A percentile compares a stretch with the other conserved stretches of the same genome.
Evolutionary conservation across 1,284 basidiomycete species (phyloP).

Genomic region (Pterula multifida): DNA sequence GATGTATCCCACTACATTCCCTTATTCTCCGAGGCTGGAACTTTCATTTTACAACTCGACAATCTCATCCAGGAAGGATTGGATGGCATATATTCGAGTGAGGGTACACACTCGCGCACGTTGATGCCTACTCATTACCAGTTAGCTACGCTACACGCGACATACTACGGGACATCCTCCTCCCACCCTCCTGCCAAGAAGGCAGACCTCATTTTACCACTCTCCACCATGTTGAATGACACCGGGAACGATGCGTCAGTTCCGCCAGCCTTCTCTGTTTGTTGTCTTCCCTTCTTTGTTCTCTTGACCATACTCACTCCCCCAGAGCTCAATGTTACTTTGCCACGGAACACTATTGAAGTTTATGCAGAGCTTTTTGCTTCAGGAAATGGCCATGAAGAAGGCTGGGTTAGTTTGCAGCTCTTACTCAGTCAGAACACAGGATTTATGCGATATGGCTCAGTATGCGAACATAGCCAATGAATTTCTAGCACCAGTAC

Average conservation of each 20-base stretch:
- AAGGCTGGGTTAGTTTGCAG: conserved; percentile 52
- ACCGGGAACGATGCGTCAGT: conserved; percentile 62
- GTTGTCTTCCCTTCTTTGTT: neutral
- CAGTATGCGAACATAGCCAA: conserved; percentile 67
- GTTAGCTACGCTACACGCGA: neutral
- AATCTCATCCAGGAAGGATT: conserved; percentile 47
- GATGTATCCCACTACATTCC: conserved; percentile 65
- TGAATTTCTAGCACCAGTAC: conserved; percentile 42
- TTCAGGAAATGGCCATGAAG: conserved; percentile 63
- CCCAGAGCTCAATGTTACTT: conserved; percentile 59
- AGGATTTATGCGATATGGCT: conserved; percentile 2
- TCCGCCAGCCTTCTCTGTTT: conserved; percentile 58
- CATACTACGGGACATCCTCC: conserved; percentile 3
- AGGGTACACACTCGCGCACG: conserved; percentile 9
- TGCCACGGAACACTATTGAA: conserved; percentile 56
- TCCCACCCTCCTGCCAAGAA: conserved; percentile 44
- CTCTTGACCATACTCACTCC: too few species aligned
- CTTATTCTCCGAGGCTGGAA: conserved; percentile 52
- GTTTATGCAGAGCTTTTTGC: conserved; percentile 63
- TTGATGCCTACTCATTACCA: conserved; percentile 2
- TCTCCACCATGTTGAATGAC: conserved; percentile 49
- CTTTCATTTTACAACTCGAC: conserved; percentile 62
- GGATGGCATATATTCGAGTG: conserved; percentile 61
- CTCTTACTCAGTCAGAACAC: neutral
- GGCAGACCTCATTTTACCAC: conserved; percentile 54